Percentiles rank a stretch among this genome's conserved stretches.
phyloP scores from a whole-genome alignment of 768 basidiomycete genomes.

The Nevesoporus exiguus region DNA sequence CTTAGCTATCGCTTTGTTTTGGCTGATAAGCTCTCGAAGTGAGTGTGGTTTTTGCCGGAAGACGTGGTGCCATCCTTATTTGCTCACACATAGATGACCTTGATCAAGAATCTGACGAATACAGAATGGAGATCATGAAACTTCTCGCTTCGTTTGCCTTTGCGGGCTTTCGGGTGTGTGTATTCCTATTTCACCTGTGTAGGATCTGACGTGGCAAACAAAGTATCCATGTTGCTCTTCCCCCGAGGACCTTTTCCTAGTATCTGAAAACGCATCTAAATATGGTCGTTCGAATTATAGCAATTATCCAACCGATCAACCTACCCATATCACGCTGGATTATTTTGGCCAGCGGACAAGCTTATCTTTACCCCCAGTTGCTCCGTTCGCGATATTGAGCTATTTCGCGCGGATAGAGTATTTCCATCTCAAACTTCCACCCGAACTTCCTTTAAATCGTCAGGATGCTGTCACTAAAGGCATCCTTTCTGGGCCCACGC shows the following conservation, averaged over 20 bases:
- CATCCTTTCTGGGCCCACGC: constrained; percentile 38
- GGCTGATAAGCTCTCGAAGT: constrained; percentile 41
- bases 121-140: constrained; percentile 33
- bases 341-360: constrained; percentile 42
- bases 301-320: constrained; percentile 30
- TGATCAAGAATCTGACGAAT: constrained; percentile 34
- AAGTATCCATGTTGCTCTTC: constrained; percentile 38
- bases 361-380: constrained; percentile 40
- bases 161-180: constrained; percentile 48
- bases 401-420: constrained; percentile 46
- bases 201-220: constrained; percentile 10
- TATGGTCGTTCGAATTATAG: constrained; percentile 22
- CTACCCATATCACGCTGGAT: constrained; percentile 29
- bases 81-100: constrained; percentile 12
- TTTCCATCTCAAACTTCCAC: constrained; percentile 34
- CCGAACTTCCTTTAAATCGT: constrained; percentile 39
- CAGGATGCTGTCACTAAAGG: constrained; percentile 31
- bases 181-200: not conserved
- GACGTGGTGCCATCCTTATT: not conserved
- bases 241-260: constrained; percentile 35
- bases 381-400: constrained; percentile 45
- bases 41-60: not conserved
- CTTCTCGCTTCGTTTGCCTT: constrained; percentile 45
- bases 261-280: constrained; percentile 11
- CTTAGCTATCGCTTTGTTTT: constrained; percentile 45